phyloP scores from a whole-genome alignment of 768 basidiomycete species.

The Leucocoprinus birnbaumii region DNA sequence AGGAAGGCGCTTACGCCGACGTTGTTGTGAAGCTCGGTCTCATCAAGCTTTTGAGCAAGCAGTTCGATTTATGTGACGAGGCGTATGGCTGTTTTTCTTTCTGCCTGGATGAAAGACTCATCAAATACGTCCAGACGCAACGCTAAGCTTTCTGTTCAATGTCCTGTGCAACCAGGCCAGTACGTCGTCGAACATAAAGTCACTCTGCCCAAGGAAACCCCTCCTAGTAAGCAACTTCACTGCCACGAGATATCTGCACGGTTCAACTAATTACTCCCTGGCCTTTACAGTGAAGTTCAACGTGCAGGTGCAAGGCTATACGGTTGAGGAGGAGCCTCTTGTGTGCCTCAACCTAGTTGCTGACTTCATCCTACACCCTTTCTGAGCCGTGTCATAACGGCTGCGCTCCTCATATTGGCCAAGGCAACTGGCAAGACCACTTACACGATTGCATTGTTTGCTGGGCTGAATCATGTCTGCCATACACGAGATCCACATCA shows the following conservation, averaged over 20 bases:
- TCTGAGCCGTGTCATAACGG: not conserved
- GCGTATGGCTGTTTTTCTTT: slow-evolving; percentile 55
- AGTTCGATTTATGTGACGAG: slow-evolving; percentile 89
- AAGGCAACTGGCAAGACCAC: too few relatives aligned
- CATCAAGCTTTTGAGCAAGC: slow-evolving; percentile 81
- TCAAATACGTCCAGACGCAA: slow-evolving; percentile 47
- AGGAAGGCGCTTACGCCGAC: slow-evolving; percentile 91
- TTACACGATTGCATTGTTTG: too few relatives aligned
- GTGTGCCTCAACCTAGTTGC: slow-evolving; percentile 78
- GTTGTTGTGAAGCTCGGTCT: slow-evolving; percentile 90
- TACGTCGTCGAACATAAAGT: slow-evolving; percentile 81
- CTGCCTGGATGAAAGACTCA: not conserved
- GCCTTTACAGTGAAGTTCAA: slow-evolving; percentile 71
- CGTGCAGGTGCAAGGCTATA: slow-evolving; percentile 68
- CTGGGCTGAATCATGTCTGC: too few relatives aligned
- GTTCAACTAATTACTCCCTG: slow-evolving; percentile 6
- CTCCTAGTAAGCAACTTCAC: slow-evolving; percentile 47
- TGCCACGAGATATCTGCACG: not conserved
- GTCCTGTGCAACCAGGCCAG: slow-evolving; percentile 72
- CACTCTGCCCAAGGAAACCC: slow-evolving; percentile 86
- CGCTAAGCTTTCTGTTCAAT: slow-evolving; percentile 74
- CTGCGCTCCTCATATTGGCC: not conserved
- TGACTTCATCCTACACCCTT: slow-evolving; percentile 46
- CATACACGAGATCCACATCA: too few relatives aligned
- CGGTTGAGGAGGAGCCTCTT: slow-evolving; percentile 68